These are phyloP conservation scores for Lecanosticta acicola DNA, from an alignment of 2,329 filamentous ascomycete genomes.

Conservation along the genomic window DNA sequence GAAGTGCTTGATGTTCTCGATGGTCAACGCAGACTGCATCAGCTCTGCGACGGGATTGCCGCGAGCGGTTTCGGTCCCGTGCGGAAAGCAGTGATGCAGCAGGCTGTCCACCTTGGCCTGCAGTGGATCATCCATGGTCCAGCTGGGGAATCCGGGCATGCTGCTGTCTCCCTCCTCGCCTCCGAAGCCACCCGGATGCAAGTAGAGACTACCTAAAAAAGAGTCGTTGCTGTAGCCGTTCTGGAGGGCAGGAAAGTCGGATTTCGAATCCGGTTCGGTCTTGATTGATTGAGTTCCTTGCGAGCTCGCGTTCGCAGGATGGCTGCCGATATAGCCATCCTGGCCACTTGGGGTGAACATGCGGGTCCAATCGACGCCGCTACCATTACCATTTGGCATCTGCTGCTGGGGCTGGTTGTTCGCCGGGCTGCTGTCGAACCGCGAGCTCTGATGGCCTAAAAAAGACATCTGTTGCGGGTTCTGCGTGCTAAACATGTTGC, in stretches of 20 bases:
- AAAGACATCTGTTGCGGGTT: constrained; percentile 32
- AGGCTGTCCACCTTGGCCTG: constrained; percentile 43
- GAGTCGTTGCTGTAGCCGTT: constrained; percentile 43
- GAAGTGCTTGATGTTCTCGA: constrained; percentile 65
- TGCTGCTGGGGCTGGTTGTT: constrained; percentile 29
- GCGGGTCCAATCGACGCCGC: constrained; percentile 40
- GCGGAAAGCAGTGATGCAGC: constrained; percentile 49
- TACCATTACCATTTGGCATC: constrained; percentile 27
- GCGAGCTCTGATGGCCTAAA: constrained; percentile 36
- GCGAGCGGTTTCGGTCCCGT: constrained; percentile 51
- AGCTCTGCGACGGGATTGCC: constrained; percentile 45
- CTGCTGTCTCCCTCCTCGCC: constrained; percentile 32
- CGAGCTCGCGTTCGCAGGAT: constrained; percentile 42
- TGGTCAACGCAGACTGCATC: constrained; percentile 53
- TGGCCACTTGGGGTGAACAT: constrained; percentile 42
- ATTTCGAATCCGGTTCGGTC: constrained; percentile 39
- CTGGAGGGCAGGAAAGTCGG: constrained; percentile 32
- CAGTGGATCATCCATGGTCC: constrained; percentile 43
- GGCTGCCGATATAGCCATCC: constrained; percentile 43
- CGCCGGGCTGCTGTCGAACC: constrained; percentile 33
- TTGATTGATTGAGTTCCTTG: constrained; percentile 35
- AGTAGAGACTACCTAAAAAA: constrained; percentile 47
- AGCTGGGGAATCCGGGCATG: constrained; percentile 36
- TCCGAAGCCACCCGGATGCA: constrained; percentile 40
- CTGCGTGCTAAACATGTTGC: constrained; percentile 27